Evolutionary conservation across 2,329 filamentous ascomycete species (phyloP).

Genomic region (Alternaria sp.): DNA sequence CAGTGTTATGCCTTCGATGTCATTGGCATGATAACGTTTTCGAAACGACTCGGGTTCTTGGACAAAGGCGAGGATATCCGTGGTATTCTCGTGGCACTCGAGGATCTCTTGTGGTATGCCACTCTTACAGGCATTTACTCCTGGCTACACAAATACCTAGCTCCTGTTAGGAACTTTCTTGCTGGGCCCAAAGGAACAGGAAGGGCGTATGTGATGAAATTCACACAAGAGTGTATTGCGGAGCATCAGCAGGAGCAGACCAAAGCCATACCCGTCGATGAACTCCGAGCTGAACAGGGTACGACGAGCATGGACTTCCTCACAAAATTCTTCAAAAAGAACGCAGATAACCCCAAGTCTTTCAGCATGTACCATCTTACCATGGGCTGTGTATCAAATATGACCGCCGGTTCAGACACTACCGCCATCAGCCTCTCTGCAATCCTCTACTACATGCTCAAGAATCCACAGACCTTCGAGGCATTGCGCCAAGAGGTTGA

Average conservation of each 20-base stretch:
- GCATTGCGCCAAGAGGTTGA: constrained; percentile 29
- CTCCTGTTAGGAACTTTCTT: constrained; percentile 49
- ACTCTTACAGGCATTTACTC: constrained; percentile 25
- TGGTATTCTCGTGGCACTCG: constrained; percentile 13
- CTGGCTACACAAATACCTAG: constrained; percentile 44
- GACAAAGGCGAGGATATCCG: constrained; percentile 23
- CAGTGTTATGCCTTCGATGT: constrained; percentile 55
- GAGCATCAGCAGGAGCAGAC: constrained; percentile 23
- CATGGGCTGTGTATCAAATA: constrained; percentile 48
- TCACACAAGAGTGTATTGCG: constrained; percentile 16
- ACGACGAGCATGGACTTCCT: constrained; percentile 22
- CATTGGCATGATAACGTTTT: constrained; percentile 40
- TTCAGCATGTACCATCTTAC: constrained; percentile 51
- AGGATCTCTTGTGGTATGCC: constrained; percentile 16
- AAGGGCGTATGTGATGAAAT: constrained; percentile 45
- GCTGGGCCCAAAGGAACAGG: constrained; percentile 39
- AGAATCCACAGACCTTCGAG: constrained; percentile 19
- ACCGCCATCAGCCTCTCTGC: constrained; percentile 52
- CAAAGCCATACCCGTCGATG: constrained; percentile 17
- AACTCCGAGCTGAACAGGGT: neutral
- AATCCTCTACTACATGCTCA: constrained; percentile 34
- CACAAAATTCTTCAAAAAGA: constrained; percentile 25
- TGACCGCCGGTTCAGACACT: constrained; percentile 57
- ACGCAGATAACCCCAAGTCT: constrained; percentile 36
- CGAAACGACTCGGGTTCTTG: constrained; percentile 29